Evolutionary conservation across 768 basidiomycete species (phyloP), one percentile per base, ranked within the genome.

Genomic region (Suillus tomentosus): DNA sequence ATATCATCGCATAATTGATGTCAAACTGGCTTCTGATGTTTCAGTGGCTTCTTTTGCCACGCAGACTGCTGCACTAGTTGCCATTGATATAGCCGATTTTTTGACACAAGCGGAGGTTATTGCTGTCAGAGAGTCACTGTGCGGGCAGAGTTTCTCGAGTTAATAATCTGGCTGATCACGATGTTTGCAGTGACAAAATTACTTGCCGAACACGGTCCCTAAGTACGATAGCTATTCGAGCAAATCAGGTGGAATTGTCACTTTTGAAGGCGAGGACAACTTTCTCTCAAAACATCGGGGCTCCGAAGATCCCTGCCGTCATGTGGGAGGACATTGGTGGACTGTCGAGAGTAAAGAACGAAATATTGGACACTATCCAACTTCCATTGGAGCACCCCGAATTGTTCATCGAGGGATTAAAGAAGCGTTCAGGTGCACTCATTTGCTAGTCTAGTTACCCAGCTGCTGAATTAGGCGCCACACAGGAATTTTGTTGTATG

Each of bases 291-390:
- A 94, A 85, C 71, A 96, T 99, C 65, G 96, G 96, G n/a, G 94
- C 95, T 31, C 97, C 97, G 0, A 95, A 91, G 68, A 99, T 99
- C 42, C 97, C 97, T 1, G 90, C 84, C 66, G 95, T 99, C 1
- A 85, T 90, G 0, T 99, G 97, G 97, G 95, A 98, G 74, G 97
- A 99, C 73, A 91, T 99, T 14, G 97, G 97, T 34, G 97, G 97
- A 5, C 79, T 99, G 13, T 88, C 87, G 3, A 79, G 82, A 65
- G 94, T 97, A 64, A 99, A 98, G 74, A 77, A 85, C 43, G 96
- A 98, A 69, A 98, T 99, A 61, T 79, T 99, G 64, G 96, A 99
- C 71, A 99, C 96, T 22, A 92, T 98, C 51, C 95, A 97, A 71
- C 80, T 98, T 3, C 96, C 96, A 1, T 77, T 98, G 22, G 91